Base-by-base conservation (phyloP, 2,329 filamentous ascomycete genomes). In the Rhexocercosporidium sp. region DNA sequence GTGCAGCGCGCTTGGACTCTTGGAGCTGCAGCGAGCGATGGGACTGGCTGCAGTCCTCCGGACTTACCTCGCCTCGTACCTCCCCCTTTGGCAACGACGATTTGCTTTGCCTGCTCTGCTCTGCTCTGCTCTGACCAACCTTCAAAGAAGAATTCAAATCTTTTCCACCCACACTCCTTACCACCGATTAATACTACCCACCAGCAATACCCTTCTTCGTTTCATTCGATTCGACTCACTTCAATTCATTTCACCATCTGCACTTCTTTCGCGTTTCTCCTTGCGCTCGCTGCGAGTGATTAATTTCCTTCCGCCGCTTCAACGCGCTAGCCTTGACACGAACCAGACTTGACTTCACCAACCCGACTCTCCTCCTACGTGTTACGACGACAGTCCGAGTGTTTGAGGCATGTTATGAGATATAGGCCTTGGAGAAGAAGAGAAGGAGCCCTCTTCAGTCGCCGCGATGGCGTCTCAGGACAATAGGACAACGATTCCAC, bases 381-480 rank as follows among this genome's bases (percentile, higher is more conserved):
- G 51, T 44, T 49, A 51, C 66, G 41, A 29, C 66, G 49, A 29
- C 66, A 44, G 57, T 59, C 57, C 62, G 56, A 71, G 69, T 63
- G 64, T 72, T 68, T 66, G 56, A 71, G 71, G 67, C 59, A 74
- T 70, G 67, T 41, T 65, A 62, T 64, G 62, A 66, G 62, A 69
- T 53, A 53, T 22, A 31, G 54, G 49, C 54, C 46, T 60, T 62
- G 64, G 60, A 20, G 57, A 67, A 20, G 57, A 67, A 53, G 60
- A 64, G 65, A 59, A 66, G 67, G 66, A 67, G 59, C 34, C 49
- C 29, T 39, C 53, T 67, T 60, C 54, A 54, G 47, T 31, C 57
- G 44, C 57, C 41, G 59, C 56, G 37, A 74, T 76, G 74, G 70
- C 71, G 49, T 74, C 74, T 61, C 66, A 53, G 67, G 70, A 74